phyloP scores from a whole-genome alignment of 2,329 filamentous ascomycete species.

The Pyrenophora teres region DNA sequence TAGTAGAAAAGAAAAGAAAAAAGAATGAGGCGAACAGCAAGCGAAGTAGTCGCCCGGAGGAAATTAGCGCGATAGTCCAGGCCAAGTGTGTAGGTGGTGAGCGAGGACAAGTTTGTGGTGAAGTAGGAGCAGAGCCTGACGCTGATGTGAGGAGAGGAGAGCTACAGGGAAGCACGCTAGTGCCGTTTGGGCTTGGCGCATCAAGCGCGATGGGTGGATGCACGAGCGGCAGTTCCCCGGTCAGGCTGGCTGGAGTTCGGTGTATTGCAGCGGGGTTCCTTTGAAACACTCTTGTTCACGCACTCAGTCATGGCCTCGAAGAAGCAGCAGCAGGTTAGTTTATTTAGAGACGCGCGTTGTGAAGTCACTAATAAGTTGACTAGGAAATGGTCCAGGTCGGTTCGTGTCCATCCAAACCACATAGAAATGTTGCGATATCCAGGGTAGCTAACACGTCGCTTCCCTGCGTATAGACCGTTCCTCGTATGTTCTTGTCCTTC shows the following conservation, averaged over 20 bases:
- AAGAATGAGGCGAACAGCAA: neutral
- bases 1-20: neutral
- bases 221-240: slow-evolving; percentile 9
- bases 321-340: slow-evolving; percentile 53
- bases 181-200: slow-evolving; percentile 25
- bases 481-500: slow-evolving; percentile 36
- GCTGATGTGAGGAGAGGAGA: slow-evolving; percentile 28
- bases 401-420: slow-evolving; percentile 60
- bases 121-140: slow-evolving; percentile 28
- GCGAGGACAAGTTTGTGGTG: slow-evolving; percentile 1
- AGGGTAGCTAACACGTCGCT: slow-evolving; percentile 46
- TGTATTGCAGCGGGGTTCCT: slow-evolving; percentile 22
- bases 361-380: slow-evolving; percentile 26
- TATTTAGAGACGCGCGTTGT: neutral
- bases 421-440: slow-evolving; percentile 30
- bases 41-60: neutral
- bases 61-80: neutral
- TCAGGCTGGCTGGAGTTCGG: slow-evolving; percentile 17
- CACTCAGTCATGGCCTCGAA: slow-evolving; percentile 49
- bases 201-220: slow-evolving; percentile 13
- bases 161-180: slow-evolving; percentile 18
- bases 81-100: neutral
- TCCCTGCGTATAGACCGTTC: slow-evolving; percentile 40
- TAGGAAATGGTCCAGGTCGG: slow-evolving; percentile 99
- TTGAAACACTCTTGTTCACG: slow-evolving; percentile 5